Evolutionary conservation across 202 grass and related monocot species (phyloP).

Genomic region (Panicum hallii): DNA sequence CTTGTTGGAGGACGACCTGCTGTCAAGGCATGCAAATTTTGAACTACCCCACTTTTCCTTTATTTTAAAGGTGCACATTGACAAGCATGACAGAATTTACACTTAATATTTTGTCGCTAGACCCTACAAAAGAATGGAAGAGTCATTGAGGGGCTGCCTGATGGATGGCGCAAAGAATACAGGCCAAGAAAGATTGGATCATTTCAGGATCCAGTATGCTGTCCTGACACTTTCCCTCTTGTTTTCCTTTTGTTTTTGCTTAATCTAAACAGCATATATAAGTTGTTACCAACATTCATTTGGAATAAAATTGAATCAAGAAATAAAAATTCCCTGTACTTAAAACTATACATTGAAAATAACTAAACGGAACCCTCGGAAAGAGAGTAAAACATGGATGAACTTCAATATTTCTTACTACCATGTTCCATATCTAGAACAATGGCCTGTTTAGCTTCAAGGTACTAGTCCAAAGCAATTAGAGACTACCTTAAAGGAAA

Average conservation of each 20-base stretch:
- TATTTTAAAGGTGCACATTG: neutral
- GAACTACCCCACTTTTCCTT: neutral
- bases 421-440: neutral
- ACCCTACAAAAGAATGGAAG: conserved; percentile 34
- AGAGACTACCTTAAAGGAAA: neutral
- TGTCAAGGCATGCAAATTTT: neutral
- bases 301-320: conserved; percentile 24
- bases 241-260: neutral
- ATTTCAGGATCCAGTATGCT: conserved; percentile 42
- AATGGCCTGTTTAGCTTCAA: neutral
- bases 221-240: neutral
- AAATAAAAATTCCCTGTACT: conserved; percentile 14
- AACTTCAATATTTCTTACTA: conserved; percentile 1
- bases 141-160: conserved; percentile 51
- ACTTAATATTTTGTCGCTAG: conserved; percentile 38
- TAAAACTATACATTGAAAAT: conserved; percentile 28
- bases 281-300: conserved; percentile 19
- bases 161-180: conserved; percentile 61
- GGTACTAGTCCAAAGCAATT: neutral
- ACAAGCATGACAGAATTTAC: neutral
- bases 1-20: neutral
- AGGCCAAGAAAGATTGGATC: conserved; percentile 30
- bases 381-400: conserved; percentile 5
- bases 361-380: neutral
- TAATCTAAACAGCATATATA: conserved; percentile 14